These are phyloP conservation scores for Ophiocordyceps sinensis DNA, from an alignment of 2,329 filamentous ascomycete species.

Conservation along the genomic window DNA sequence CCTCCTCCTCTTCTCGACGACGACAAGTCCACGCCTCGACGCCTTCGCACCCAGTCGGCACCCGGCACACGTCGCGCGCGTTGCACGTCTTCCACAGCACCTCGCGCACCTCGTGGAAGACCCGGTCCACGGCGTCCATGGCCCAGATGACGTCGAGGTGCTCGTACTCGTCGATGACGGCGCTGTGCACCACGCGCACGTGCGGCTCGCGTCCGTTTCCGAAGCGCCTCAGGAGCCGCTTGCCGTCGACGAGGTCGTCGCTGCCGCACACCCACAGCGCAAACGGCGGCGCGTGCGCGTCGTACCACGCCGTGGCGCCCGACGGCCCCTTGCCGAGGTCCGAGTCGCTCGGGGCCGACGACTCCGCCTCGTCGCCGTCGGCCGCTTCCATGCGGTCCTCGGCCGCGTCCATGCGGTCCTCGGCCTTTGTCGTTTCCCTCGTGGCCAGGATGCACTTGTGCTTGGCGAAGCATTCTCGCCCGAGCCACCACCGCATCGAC, in stretches of 20 bases:
- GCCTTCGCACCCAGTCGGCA: constrained; percentile 48
- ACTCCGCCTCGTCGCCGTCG: not conserved
- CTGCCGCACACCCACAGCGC: constrained; percentile 78
- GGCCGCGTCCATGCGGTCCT: constrained; percentile 45
- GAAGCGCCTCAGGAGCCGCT: constrained; percentile 58
- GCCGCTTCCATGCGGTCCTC: constrained; percentile 40
- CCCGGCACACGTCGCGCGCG: constrained; percentile 39
- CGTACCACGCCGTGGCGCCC: constrained; percentile 63
- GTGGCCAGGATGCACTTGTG: constrained; percentile 83
- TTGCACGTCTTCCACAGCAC: constrained; percentile 70
- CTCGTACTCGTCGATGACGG: constrained; percentile 76
- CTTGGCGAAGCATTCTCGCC: constrained; percentile 61
- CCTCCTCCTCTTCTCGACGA: not conserved
- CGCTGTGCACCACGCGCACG: constrained; percentile 66
- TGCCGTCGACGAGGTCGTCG: constrained; percentile 75
- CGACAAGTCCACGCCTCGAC: not conserved
- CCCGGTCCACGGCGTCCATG: constrained; percentile 71
- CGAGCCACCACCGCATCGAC: constrained; percentile 93
- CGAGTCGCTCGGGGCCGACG: not conserved
- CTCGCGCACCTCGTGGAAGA: constrained; percentile 66
- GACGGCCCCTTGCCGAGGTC: not conserved
- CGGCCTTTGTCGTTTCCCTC: constrained; percentile 48
- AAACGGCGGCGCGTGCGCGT: constrained; percentile 63
- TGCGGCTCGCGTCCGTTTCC: constrained; percentile 66
- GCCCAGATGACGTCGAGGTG: constrained; percentile 94